A percentile compares a stretch with the other conserved stretches of the same genome.
Conservation (phyloP, 331 rosid species). For the Arachis monticola region DNA sequence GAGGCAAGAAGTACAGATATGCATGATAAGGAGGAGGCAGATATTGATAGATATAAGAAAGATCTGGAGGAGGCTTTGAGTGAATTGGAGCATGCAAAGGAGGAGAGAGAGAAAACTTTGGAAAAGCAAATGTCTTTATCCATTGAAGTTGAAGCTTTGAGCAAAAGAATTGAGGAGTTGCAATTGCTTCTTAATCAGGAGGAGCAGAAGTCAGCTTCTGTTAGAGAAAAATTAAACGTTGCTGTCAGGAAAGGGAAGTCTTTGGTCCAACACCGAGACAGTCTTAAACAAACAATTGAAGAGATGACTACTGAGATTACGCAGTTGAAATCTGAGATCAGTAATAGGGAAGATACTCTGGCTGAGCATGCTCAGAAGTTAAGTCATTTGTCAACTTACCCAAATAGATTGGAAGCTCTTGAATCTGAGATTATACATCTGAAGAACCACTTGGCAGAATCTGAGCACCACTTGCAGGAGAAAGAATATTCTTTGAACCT, state of each 20-base stretch:
- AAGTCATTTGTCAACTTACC: conserved; percentile 55
- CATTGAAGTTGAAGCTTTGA: conserved; percentile 62
- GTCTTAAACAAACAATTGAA: conserved; percentile 80
- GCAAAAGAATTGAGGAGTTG: conserved; percentile 70
- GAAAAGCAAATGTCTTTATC: conserved; percentile 65
- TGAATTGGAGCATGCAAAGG: conserved; percentile 63
- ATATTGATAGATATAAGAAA: conserved; percentile 57
- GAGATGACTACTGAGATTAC: conserved; percentile 64
- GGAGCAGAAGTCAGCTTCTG: conserved; percentile 90
- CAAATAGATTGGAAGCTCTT: conserved; percentile 67
- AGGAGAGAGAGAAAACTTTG: conserved; percentile 66
- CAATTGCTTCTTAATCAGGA: conserved; percentile 78
- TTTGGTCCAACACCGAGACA: conserved; percentile 85
- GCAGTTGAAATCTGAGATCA: conserved; percentile 67
- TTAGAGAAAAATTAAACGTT: conserved; percentile 80
- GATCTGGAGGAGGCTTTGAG: conserved; percentile 74
- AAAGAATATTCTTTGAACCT: conserved; percentile 55
- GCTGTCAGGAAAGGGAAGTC: conserved; percentile 97
- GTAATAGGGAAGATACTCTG: conserved; percentile 50
- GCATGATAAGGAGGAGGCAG: conserved; percentile 47
- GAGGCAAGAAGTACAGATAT: conserved; percentile 49
- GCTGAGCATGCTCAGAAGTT: conserved; percentile 71
- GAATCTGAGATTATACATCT: conserved; percentile 67
- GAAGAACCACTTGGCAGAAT: conserved; percentile 64
- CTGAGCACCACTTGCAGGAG: conserved; percentile 67